Evolutionary conservation across 2,329 filamentous ascomycete genomes (phyloP).

Genomic region (Ceratocystis huliohia): DNA sequence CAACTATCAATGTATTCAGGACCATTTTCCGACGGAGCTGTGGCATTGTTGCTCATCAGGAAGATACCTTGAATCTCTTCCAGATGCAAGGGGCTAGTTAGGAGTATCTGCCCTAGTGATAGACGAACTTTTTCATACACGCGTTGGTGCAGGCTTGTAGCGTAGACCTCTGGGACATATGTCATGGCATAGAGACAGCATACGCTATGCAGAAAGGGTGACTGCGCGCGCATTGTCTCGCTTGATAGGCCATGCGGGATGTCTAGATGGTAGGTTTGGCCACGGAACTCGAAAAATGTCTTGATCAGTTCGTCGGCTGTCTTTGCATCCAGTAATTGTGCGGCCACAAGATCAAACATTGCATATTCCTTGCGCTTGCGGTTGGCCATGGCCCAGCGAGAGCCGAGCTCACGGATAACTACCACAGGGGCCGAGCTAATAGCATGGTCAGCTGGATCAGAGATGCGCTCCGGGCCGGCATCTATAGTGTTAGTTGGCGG

Average conservation of each 20-base stretch:
- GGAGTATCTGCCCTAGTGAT: conserved; percentile 30
- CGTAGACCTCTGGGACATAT: conserved; percentile 24
- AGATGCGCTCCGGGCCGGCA: conserved; percentile 17
- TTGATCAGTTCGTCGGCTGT: conserved; percentile 19
- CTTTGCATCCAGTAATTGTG: conserved; percentile 16
- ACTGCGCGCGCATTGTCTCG: conserved; percentile 27
- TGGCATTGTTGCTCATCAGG: conserved; percentile 28
- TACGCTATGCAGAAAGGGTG: conserved; percentile 31
- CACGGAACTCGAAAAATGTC: conserved; percentile 19
- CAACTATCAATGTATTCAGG: conserved; percentile 34
- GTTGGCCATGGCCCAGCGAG: conserved; percentile 20
- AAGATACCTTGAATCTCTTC: conserved; percentile 33
- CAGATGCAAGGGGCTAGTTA: conserved; percentile 31
- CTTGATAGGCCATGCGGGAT: conserved; percentile 18
- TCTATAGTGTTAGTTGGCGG: conserved; percentile 3
- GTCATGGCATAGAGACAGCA: conserved; percentile 32
- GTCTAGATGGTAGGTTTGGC: conserved; percentile 19
- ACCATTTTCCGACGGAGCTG: conserved; percentile 23
- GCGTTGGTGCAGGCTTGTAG: conserved; percentile 26
- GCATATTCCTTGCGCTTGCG: conserved; percentile 20
- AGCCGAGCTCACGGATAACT: conserved; percentile 19
- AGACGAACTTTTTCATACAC: conserved; percentile 31
- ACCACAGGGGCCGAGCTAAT: conserved; percentile 20
- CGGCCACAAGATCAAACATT: conserved; percentile 18
- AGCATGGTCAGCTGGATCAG: conserved; percentile 19